Evolutionary conservation across 164 flowering plant species (phyloP).

Genomic region (Berberis thunbergii): DNA sequence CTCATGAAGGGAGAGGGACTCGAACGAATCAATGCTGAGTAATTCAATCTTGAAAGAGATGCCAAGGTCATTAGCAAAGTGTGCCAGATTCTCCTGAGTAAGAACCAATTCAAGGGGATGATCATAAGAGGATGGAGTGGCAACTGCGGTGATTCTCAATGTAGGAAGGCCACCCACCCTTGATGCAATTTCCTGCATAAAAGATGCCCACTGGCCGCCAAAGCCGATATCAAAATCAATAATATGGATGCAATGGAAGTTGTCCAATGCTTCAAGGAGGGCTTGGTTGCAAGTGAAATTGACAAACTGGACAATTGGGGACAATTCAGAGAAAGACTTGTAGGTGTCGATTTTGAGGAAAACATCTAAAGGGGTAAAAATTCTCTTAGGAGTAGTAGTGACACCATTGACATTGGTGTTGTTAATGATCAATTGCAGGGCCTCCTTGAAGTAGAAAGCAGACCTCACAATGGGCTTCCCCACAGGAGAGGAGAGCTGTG

Average conservation of each 20-base stretch:
- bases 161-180: slow-evolving; percentile 33
- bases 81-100: slow-evolving; percentile 43
- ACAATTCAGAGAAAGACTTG: slow-evolving; percentile 65
- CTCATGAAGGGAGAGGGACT: slow-evolving; percentile 19
- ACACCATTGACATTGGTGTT: background rate
- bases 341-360: slow-evolving; percentile 61
- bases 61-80: slow-evolving; percentile 52
- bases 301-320: slow-evolving; percentile 58
- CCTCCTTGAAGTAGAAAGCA: background rate
- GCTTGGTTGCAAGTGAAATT: slow-evolving; percentile 82
- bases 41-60: slow-evolving; percentile 48
- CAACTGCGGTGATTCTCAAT: slow-evolving; percentile 63
- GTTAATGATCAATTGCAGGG: slow-evolving; percentile 19
- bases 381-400: background rate
- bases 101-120: slow-evolving; percentile 46
- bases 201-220: slow-evolving; percentile 88
- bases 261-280: slow-evolving; percentile 55
- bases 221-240: slow-evolving; percentile 71
- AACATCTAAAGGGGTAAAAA: slow-evolving; percentile 36
- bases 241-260: slow-evolving; percentile 40
- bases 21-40: slow-evolving; percentile 41
- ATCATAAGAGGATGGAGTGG: slow-evolving; percentile 40
- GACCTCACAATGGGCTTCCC: background rate
- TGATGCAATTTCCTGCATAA: slow-evolving; percentile 70
- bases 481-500: background rate